phyloP scores from a whole-genome alignment of 495 filamentous ascomycete genomes.

The Podospora didyma region DNA sequence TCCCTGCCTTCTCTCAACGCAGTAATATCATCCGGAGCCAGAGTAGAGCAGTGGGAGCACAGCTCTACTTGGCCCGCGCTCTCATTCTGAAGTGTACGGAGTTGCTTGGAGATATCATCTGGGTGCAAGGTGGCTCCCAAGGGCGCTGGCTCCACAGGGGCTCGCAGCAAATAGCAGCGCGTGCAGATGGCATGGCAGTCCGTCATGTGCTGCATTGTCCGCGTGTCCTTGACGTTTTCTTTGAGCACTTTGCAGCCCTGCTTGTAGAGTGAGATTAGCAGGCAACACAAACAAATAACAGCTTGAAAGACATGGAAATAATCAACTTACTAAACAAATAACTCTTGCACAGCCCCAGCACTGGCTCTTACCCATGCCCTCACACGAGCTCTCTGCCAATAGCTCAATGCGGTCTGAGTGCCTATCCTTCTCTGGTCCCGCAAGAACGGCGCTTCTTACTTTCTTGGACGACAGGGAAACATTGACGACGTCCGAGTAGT shows the following conservation, averaged over 20 bases:
- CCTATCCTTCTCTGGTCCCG: neutral
- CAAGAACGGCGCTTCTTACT: neutral
- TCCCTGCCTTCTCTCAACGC: neutral
- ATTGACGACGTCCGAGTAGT: neutral
- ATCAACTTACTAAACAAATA: neutral
- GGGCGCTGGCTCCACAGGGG: neutral
- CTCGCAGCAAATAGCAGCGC: neutral
- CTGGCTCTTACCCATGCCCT: neutral
- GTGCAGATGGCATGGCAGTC: constrained; percentile 7
- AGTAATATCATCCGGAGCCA: neutral
- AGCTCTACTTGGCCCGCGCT: neutral
- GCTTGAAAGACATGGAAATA: neutral
- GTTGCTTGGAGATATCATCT: neutral
- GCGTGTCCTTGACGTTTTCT: neutral
- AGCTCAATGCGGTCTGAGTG: neutral
- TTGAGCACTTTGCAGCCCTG: neutral
- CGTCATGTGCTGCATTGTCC: constrained; percentile 4
- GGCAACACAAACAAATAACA: neutral
- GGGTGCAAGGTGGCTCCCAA: constrained; percentile 1
- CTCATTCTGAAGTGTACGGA: neutral
- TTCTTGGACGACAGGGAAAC: neutral
- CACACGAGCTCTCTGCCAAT: neutral
- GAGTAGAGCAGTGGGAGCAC: neutral
- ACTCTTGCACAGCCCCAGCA: constrained; percentile 7
- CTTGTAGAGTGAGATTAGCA: neutral